Evolutionary conservation across 257 asterid genomes (phyloP).

Genomic region (Vinca minor): DNA sequence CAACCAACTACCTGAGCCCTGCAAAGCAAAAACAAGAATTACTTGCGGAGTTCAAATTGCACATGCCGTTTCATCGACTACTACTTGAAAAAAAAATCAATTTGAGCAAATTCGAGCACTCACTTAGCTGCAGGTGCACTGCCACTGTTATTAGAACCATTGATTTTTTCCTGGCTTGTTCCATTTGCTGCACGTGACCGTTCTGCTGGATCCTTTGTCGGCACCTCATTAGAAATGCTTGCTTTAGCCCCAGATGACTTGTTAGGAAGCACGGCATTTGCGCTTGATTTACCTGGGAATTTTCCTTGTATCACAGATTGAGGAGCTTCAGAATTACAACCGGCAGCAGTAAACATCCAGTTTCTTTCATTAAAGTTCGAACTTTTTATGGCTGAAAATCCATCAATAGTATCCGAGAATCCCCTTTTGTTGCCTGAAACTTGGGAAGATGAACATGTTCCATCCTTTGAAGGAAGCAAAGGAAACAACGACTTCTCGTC

Average conservation of each 20-base stretch:
- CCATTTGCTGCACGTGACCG: slow-evolving; percentile 10
- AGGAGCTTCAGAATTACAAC: slow-evolving; percentile 34
- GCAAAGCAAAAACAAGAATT: slow-evolving; percentile 10
- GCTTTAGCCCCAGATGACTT: slow-evolving; percentile 30
- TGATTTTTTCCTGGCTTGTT: slow-evolving; percentile 28
- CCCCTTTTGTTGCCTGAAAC: slow-evolving; percentile 75
- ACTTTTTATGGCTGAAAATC: slow-evolving; percentile 35
- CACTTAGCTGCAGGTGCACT: slow-evolving; percentile 74
- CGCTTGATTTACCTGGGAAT: slow-evolving; percentile 30
- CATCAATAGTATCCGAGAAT: slow-evolving; percentile 59
- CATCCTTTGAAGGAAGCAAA: slow-evolving; percentile 53
- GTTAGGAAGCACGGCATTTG: slow-evolving; percentile 25
- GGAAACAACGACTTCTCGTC: slow-evolving; percentile 75
- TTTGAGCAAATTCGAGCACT: slow-evolving; percentile 17
- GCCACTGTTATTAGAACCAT: slow-evolving; percentile 31
- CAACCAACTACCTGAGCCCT: slow-evolving; percentile 91
- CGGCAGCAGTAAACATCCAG: slow-evolving; percentile 52
- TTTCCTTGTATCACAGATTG: slow-evolving; percentile 24
- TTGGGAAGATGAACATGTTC: slow-evolving; percentile 36
- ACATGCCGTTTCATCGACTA: not conserved
- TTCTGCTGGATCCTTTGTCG: slow-evolving; percentile 33
- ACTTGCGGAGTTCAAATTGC: not conserved
- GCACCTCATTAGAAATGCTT: slow-evolving; percentile 28
- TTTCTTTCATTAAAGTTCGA: slow-evolving; percentile 39
- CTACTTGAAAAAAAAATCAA: not conserved